phyloP scores from a whole-genome alignment of 2,329 filamentous ascomycete species.

The Pseudonectria foliicola region DNA sequence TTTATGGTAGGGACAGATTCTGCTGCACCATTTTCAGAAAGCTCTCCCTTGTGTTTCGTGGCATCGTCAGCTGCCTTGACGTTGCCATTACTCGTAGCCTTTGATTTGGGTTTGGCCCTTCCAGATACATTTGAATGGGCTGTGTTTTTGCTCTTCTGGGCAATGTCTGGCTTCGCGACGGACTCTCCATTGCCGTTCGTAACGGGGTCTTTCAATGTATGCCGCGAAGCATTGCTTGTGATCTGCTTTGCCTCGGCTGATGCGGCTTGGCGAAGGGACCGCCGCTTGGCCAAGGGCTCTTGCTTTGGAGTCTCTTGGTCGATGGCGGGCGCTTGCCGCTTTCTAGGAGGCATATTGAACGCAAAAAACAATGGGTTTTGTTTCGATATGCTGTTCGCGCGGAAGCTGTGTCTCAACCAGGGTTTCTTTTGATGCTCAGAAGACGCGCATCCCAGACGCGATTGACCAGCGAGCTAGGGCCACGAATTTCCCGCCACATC shows the following conservation, averaged over 20 bases:
- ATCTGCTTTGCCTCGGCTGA: neutral
- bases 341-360: constrained; percentile 15
- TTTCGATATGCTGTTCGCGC: too few relatives aligned
- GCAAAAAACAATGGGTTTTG: too few relatives aligned
- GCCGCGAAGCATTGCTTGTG: neutral
- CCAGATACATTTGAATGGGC: too few relatives aligned
- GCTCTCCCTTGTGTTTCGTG: neutral
- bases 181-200: neutral
- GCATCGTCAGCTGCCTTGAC: neutral
- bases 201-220: neutral
- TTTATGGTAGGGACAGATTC: constrained; percentile 31
- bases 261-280: constrained; percentile 21
- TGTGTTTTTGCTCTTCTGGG: too few relatives aligned
- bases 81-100: too few relatives aligned
- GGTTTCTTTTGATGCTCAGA: too few relatives aligned
- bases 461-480: too few relatives aligned
- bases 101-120: too few relatives aligned
- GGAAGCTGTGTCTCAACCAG: too few relatives aligned
- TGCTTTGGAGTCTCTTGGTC: constrained; percentile 4
- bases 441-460: too few relatives aligned
- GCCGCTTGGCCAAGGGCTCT: constrained; percentile 19
- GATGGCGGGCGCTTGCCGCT: constrained; percentile 9
- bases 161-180: neutral
- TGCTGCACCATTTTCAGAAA: constrained; percentile 23
- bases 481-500: too few relatives aligned